Conservation (phyloP, 2,329 filamentous ascomycete genomes). For the Sphaerulina populicola region DNA sequence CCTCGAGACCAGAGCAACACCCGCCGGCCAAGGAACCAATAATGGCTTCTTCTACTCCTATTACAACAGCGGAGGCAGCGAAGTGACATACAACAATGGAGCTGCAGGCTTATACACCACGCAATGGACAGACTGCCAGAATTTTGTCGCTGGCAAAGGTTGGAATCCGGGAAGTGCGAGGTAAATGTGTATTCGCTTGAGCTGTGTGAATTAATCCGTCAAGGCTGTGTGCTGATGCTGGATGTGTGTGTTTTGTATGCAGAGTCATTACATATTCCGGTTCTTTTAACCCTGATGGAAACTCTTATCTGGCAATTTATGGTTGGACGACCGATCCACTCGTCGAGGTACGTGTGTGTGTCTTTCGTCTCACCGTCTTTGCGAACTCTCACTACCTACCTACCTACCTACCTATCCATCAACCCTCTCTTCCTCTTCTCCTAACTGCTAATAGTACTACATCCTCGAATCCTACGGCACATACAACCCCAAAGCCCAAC, state of each 20-base stretch:
- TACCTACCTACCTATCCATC: no score
- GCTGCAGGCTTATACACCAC: conserved; percentile 43
- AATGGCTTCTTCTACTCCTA: conserved; percentile 55
- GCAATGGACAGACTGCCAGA: conserved; percentile 42
- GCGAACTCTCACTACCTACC: no score
- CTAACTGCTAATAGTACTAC: conserved; percentile 11
- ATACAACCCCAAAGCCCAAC: conserved; percentile 38
- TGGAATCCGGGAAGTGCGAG: conserved; percentile 48
- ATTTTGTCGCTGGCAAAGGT: conserved; percentile 52
- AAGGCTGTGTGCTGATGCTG: no score
- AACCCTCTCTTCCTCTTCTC: not conserved
- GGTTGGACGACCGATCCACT: conserved; percentile 49
- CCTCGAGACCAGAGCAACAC: conserved; percentile 35
- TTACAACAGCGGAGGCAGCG: conserved; percentile 49
- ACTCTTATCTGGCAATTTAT: conserved; percentile 50
- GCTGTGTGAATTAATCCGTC: no score
- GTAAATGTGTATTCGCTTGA: no score
- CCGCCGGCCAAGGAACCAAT: conserved; percentile 44
- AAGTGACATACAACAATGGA: conserved; percentile 50
- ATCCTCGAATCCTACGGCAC: conserved; percentile 48
- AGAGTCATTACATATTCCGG: conserved; percentile 47
- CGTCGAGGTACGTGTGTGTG: conserved; percentile 38
- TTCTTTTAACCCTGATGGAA: conserved; percentile 42
- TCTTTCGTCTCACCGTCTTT: no score
- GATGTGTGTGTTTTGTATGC: no score